Evolutionary conservation across 345 rosid genomes (phyloP), one percentile per base, ranked within the genome.

Genomic region (Sonneratia caseolaris): DNA sequence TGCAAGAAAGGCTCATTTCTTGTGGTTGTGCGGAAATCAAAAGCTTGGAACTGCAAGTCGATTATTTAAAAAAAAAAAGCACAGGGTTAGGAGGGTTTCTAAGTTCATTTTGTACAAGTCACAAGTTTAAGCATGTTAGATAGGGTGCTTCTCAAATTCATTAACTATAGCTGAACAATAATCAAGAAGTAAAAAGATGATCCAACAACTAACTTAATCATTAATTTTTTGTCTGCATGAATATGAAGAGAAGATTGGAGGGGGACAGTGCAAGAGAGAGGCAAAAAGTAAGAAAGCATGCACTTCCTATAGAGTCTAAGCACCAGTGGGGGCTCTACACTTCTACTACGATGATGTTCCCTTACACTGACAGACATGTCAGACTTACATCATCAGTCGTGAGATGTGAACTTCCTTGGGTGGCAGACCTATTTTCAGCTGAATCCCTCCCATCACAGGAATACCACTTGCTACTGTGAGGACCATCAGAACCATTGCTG

Each of bases 1-100:
- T 95, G 97, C 86, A 86, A 82, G 87, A 95, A 95, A 64, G 99
- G 99, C 87, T 95, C 97, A 22, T 95, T 95, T 80, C 97, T 85
- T 81, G 88, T 79, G 57, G 92, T 88, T 67, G 97, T 87, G 70
- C 97, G 89, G 87, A 95, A 95, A 83, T 95, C 99, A 74, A 95
- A 95, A 72, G 97, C 97, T 84, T 90, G 90, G 77, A 90, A 88
- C 92, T 87, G 90, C 32, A 82, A 74, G 61, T 74, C 48, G 74
- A 78, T 45, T 37, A 27, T 27, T 27, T 27, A 27, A 27, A 5
- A 42, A 72, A 66, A 40, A 36, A 24, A 49, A 16, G 12, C 71
- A 73, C 37, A 37, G 37, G 48, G 57, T 51, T 15, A 47, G 32
- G 35, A 21, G 47, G 48, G 19, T 22, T 49, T 7, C 22, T 10